These are phyloP conservation scores for Talaromyces liani DNA, from an alignment of 495 filamentous ascomycete species.

Conservation along the genomic window DNA sequence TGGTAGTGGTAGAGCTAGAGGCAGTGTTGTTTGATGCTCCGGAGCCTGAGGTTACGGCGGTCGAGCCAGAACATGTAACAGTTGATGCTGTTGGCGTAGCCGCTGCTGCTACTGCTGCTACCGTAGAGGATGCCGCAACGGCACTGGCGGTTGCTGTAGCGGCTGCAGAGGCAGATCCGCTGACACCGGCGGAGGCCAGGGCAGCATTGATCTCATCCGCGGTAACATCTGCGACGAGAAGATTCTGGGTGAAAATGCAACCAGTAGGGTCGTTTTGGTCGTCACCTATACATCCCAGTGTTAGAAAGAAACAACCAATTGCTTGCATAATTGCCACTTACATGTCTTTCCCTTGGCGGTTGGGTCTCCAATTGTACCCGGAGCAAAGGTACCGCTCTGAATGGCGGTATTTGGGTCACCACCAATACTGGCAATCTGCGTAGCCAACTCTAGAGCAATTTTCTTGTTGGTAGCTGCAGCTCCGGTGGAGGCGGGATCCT, in stretches of 20 bases:
- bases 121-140: background rate
- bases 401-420: slow-evolving; percentile 51
- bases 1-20: background rate
- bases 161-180: slow-evolving; percentile 8
- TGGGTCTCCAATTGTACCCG: slow-evolving; percentile 48
- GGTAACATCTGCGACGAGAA: slow-evolving; percentile 52
- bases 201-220: slow-evolving; percentile 47
- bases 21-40: background rate
- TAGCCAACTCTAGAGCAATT: slow-evolving; percentile 47
- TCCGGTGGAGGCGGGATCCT: slow-evolving; percentile 50
- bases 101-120: background rate
- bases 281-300: slow-evolving; percentile 7
- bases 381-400: slow-evolving; percentile 49
- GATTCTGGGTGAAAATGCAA: slow-evolving; percentile 56
- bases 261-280: slow-evolving; percentile 41
- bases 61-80: background rate
- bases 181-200: slow-evolving; percentile 23
- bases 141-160: slow-evolving; percentile 1
- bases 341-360: slow-evolving; percentile 55
- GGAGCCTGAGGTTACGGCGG: background rate
- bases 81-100: background rate
- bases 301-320: background rate
- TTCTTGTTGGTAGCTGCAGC: slow-evolving; percentile 45
- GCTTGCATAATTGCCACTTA: slow-evolving; percentile 17
- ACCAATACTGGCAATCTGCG: slow-evolving; percentile 47